Evolutionary conservation across 1,284 basidiomycete genomes (phyloP), one percentile per base, ranked within the genome.

Genomic region (Leucoagaricus sp.): DNA sequence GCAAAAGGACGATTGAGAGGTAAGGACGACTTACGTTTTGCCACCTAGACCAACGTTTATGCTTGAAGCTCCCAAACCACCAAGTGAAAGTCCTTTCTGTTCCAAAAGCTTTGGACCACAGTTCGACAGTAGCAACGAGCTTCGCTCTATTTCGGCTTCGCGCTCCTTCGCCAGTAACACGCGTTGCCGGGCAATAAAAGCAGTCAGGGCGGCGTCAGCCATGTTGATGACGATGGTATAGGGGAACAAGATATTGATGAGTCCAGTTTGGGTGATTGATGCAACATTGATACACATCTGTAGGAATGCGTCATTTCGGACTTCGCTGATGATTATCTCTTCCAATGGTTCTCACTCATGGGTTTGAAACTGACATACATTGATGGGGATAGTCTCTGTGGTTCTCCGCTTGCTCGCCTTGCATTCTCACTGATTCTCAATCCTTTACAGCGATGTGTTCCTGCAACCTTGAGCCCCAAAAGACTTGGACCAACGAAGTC

Each of bases 11-110:
- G 19, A n/a, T 6, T 21, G 25, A 33, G 8, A 41, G n/a, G 2
- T n/a, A n/a, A 33, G 26, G 7, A 6, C 41, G 36, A 74, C 83
- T 66, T 69, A 96, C 91, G 86, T 94, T 77, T 96, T 96, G 23
- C 93, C 94, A 26, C 94, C 95, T 1, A 97, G 78, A 1, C 94
- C 95, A 26, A 96, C 81, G 47, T 82, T 84, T 23, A 94, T 79
- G 19, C 79, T 80, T 1, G 82, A 78, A 0, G 94, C 78, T 0
- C 89, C 86, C 8, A 98, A 76, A 28, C 87, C 86, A 29, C 84
- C 83, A 0, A 97, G 72, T 1, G 92, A 88, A 4, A 98, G 76
- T 1, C 95, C 95, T 63, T 92, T 89, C 63, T 91, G 87, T 70
- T 97, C 94, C 15, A 98, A 80, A 10, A 96, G 75, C 64, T 87